Evolutionary conservation across 2,329 filamentous ascomycete species (phyloP), one percentile per base, ranked within the genome.

Genomic region (Alternaria solani): DNA sequence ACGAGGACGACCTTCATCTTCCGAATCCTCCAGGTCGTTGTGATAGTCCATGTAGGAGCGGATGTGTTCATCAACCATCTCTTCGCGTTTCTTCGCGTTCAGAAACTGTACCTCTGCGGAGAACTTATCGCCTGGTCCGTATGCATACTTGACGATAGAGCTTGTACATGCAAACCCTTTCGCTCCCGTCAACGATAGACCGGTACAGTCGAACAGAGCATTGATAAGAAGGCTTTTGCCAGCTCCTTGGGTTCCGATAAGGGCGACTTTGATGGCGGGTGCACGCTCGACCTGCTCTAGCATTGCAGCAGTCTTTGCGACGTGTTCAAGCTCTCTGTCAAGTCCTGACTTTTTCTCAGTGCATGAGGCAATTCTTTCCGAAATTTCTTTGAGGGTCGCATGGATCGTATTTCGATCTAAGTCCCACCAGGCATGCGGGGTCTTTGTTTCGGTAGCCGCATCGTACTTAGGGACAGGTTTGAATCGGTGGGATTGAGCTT

Each of bases 171-270:
- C 71, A 8, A 18, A 42, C 1, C 69, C 69, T 46, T 67, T 57
- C 11, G 65, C 67, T 2, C 67, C 68, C 2, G 67, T 70, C 11
- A 71, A 20, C 4, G 68, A 73, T 0, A 73, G 44, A 7, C 65
- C 67, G 26, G 58, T 49, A 6, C 54, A 51, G 28, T 67, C 64
- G 25, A 73, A 67, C 0, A 72, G 14, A 3, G 69, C 69, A 28
- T 71, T 72, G 14, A 65, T 58, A 0, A 61, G 30, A 6, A 69
- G 44, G 12, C 51, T 61, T 46, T 73, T 73, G 5, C 70, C 69
- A 6, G 66, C 63, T 2, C 65, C 69, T 59, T 73, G 70, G 2
- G 65, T 55, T n/a, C 69, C 70, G 20, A 68, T 41, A 1, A 71
- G 56, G 14, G 68, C 69, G 7, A 68, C 61, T 25, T 57, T 66